Conservation (phyloP, 805 yeast species). For the Starmerella stigmatis region DNA sequence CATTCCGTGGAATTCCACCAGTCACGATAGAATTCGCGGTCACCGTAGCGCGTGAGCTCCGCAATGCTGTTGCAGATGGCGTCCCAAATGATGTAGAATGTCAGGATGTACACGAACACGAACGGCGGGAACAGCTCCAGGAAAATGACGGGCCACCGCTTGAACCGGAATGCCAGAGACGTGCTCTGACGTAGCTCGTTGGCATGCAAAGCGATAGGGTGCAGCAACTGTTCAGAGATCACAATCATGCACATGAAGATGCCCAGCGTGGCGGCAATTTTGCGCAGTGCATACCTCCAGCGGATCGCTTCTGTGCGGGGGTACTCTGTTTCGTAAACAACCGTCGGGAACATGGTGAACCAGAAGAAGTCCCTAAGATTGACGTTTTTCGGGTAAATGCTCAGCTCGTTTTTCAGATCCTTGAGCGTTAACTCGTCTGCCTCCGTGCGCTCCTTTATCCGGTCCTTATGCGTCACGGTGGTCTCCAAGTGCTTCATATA, state of each 20-base stretch:
- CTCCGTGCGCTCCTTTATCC: not conserved
- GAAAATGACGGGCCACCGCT: slow-evolving; percentile 47
- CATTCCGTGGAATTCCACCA: slow-evolving; percentile 97
- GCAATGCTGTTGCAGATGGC: slow-evolving; percentile 82
- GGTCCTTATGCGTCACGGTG: slow-evolving; percentile 9
- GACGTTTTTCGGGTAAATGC: slow-evolving; percentile 67
- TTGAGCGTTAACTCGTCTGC: slow-evolving; percentile 35
- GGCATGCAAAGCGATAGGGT: slow-evolving; percentile 60
- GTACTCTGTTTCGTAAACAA: slow-evolving; percentile 58
- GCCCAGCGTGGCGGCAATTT: slow-evolving; percentile 75
- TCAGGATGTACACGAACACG: slow-evolving; percentile 59
- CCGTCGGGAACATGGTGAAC: slow-evolving; percentile 81
- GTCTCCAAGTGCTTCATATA: slow-evolving; percentile 42
- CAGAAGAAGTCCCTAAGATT: slow-evolving; percentile 53
- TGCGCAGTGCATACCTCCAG: slow-evolving; percentile 56
- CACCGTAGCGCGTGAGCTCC: slow-evolving; percentile 76
- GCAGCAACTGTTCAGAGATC: slow-evolving; percentile 62
- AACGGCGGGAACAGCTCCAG: slow-evolving; percentile 75
- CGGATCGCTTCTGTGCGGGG: slow-evolving; percentile 67
- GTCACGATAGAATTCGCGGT: slow-evolving; percentile 84
- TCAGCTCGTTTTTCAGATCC: slow-evolving; percentile 65
- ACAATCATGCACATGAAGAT: slow-evolving; percentile 72
- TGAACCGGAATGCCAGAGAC: slow-evolving; percentile 39
- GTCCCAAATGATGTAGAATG: slow-evolving; percentile 91
- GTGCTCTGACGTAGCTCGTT: slow-evolving; percentile 39